Evolutionary conservation across 164 flowering plant species (phyloP).

Genomic region (Vitis rupestris): DNA sequence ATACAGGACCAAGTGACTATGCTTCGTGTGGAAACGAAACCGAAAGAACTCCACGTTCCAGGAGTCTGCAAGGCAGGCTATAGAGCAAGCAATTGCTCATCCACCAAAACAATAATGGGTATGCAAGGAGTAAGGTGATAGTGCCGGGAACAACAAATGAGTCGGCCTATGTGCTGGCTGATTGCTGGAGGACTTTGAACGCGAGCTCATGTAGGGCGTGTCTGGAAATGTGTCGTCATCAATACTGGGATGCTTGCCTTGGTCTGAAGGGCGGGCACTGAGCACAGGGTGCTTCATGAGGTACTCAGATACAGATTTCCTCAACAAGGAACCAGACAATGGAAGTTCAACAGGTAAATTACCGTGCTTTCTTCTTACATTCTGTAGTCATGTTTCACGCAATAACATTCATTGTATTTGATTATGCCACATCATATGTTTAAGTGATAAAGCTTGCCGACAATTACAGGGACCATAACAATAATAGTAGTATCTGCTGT

Average conservation of each 20-base stretch:
- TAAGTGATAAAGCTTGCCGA: neutral
- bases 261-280: slow-evolving; percentile 81
- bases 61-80: slow-evolving; percentile 47
- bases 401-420: neutral
- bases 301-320: slow-evolving; percentile 75
- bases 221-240: slow-evolving; percentile 61
- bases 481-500: slow-evolving; percentile 46
- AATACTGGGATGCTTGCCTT: slow-evolving; percentile 65
- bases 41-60: slow-evolving; percentile 32
- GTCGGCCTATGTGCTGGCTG: slow-evolving; percentile 65
- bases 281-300: slow-evolving; percentile 88
- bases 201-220: slow-evolving; percentile 62
- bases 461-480: slow-evolving; percentile 47
- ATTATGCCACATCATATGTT: neutral
- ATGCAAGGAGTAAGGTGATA: slow-evolving; percentile 36
- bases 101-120: slow-evolving; percentile 50
- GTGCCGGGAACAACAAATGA: slow-evolving; percentile 43
- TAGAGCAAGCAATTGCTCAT: slow-evolving; percentile 33
- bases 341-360: slow-evolving; percentile 49
- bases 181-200: slow-evolving; percentile 76
- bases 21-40: slow-evolving; percentile 59
- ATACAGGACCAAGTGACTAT: slow-evolving; percentile 48
- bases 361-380: neutral
- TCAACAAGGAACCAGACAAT: slow-evolving; percentile 41
- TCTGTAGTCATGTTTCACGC: neutral